These are phyloP conservation scores for Kodamaea fungicola DNA, from an alignment of 1,139 yeast species.

Conservation along the genomic window DNA sequence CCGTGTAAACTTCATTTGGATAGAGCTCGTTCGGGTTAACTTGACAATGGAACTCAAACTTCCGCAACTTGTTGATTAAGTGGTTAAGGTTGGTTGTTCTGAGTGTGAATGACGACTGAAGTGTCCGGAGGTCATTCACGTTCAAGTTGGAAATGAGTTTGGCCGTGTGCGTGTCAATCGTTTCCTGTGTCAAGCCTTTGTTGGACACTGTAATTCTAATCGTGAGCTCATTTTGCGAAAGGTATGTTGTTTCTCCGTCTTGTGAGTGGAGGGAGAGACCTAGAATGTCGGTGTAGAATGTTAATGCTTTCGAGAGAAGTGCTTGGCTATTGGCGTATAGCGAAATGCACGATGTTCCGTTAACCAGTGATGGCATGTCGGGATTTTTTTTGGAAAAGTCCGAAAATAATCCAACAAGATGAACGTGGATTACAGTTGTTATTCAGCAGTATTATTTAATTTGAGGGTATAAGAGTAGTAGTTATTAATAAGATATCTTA, in stretches of 20 bases:
- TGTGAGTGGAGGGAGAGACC: conserved; percentile 37
- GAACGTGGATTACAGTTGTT: no score
- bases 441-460: no score
- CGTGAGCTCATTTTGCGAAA: conserved; percentile 31
- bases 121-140: conserved; percentile 49
- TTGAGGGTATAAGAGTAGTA: no score
- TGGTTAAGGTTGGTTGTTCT: conserved; percentile 31
- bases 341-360: conserved; percentile 48
- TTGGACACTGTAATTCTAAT: conserved; percentile 26
- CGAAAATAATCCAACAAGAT: no score
- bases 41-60: conserved; percentile 27
- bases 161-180: conserved; percentile 22
- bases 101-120: conserved; percentile 40
- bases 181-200: conserved; percentile 21
- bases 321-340: conserved; percentile 39
- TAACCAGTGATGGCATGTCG: conserved; percentile 34
- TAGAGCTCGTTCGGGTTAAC: conserved; percentile 59
- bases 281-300: conserved; percentile 45
- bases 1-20: conserved; percentile 63
- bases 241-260: conserved; percentile 20
- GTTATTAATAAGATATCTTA: no score
- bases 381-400: conserved; percentile 7
- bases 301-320: conserved; percentile 34
- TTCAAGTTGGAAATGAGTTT: conserved; percentile 24
- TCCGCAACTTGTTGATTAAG: conserved; percentile 31